phyloP scores from a whole-genome alignment of 805 yeast genomes.

The Hagleromyces aurorensis region DNA sequence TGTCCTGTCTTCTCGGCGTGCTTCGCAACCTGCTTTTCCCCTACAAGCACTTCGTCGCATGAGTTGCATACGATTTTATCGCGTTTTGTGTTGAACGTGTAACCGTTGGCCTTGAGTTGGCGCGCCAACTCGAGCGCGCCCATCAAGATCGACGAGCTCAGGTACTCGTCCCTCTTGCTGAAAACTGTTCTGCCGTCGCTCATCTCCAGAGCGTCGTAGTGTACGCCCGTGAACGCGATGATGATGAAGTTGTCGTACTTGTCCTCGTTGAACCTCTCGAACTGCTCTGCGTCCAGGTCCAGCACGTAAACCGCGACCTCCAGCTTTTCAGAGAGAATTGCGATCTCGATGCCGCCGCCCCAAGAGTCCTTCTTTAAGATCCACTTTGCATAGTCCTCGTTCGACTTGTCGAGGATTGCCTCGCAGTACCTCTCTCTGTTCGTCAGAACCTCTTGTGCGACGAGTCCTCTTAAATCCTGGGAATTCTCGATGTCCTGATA shows the following conservation, averaged over 20 bases:
- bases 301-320: slow-evolving; percentile 47
- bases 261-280: slow-evolving; percentile 48
- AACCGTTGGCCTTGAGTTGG: slow-evolving; percentile 42
- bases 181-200: slow-evolving; percentile 37
- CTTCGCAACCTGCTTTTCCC: slow-evolving; percentile 55
- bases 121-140: slow-evolving; percentile 36
- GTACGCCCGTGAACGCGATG: slow-evolving; percentile 61
- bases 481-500: slow-evolving; percentile 39
- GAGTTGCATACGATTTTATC: slow-evolving; percentile 50
- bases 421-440: slow-evolving; percentile 43
- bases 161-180: slow-evolving; percentile 28
- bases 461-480: slow-evolving; percentile 42
- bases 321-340: slow-evolving; percentile 48
- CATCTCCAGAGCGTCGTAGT: slow-evolving; percentile 57
- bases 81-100: slow-evolving; percentile 56
- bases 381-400: slow-evolving; percentile 50
- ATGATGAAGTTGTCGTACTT: slow-evolving; percentile 38
- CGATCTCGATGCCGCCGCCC: slow-evolving; percentile 81
- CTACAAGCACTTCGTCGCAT: slow-evolving; percentile 45
- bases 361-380: slow-evolving; percentile 51
- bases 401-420: slow-evolving; percentile 40
- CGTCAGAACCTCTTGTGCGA: slow-evolving; percentile 38
- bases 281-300: slow-evolving; percentile 55
- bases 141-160: slow-evolving; percentile 28
- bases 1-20: slow-evolving; percentile 63